These are phyloP conservation scores for Datisca glomerata DNA, from an alignment of 306 rosid genomes.

Conservation along the genomic window DNA sequence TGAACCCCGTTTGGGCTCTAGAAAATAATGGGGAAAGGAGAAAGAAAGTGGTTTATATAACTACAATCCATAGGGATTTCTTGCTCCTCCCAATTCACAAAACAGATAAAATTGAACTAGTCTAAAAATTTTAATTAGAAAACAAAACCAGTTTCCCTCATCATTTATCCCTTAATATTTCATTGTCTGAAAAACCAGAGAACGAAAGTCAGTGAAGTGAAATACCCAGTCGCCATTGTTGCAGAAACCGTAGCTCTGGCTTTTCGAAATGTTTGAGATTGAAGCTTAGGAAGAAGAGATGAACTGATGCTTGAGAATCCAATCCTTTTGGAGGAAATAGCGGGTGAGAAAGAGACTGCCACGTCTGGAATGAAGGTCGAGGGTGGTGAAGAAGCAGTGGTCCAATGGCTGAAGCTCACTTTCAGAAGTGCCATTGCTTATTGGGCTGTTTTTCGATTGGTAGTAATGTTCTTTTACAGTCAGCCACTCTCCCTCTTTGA, in stretches of 20 bases:
- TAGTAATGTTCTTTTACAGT: not conserved
- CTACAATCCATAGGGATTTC: too few species aligned
- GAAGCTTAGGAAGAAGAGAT: constrained; percentile 17
- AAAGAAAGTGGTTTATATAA: too few species aligned
- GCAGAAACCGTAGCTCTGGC: constrained; percentile 15
- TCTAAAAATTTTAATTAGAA: not conserved
- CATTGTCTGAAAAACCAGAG: constrained; percentile 2
- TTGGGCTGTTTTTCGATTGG: not conserved
- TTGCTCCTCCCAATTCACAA: not conserved
- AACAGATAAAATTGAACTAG: not conserved
- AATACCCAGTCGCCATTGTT: constrained; percentile 41
- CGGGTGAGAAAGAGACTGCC: constrained; percentile 4
- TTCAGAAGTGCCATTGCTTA: constrained; percentile 11
- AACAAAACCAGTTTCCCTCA: not conserved
- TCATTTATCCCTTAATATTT: too few species aligned
- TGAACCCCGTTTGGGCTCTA: constrained; percentile 19
- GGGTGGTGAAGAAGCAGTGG: constrained; percentile 10
- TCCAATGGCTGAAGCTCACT: not conserved
- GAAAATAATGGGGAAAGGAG: not conserved
- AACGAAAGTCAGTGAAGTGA: not conserved
- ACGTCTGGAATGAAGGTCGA: not conserved
- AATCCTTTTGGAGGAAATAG: not conserved
- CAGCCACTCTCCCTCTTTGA: not conserved
- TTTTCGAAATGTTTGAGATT: constrained; percentile 10
- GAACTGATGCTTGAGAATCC: constrained; percentile 16